phyloP scores from a whole-genome alignment of 2,329 filamentous ascomycete species.

The Xylaria sp. region DNA sequence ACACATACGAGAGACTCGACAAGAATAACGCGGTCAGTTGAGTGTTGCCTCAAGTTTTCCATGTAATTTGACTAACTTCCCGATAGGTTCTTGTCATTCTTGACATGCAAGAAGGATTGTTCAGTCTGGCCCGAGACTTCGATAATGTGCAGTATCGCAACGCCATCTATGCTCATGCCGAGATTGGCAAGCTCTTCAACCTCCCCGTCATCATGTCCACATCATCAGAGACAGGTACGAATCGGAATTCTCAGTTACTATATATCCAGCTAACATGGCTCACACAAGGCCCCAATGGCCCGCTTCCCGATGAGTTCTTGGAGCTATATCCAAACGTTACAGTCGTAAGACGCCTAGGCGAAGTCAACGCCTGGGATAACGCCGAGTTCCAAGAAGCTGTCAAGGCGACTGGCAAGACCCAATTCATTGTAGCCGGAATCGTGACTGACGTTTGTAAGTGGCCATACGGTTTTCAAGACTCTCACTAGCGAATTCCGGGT shows the following conservation, averaged over 20 bases:
- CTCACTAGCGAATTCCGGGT: background rate
- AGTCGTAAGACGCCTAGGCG: constrained; percentile 73
- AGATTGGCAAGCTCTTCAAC: constrained; percentile 72
- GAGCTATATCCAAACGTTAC: constrained; percentile 74
- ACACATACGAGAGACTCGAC: constrained; percentile 52
- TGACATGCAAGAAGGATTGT: constrained; percentile 70
- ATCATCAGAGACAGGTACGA: constrained; percentile 67
- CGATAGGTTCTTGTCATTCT: constrained; percentile 65
- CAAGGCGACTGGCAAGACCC: constrained; percentile 71
- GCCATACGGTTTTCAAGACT: no score
- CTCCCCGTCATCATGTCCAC: constrained; percentile 77
- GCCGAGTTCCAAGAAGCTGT: constrained; percentile 73
- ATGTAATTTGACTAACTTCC: constrained; percentile 45
- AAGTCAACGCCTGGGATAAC: constrained; percentile 84
- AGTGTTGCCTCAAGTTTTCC: background rate
- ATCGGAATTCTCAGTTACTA: background rate
- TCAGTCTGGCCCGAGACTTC: constrained; percentile 72
- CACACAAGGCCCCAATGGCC: constrained; percentile 73
- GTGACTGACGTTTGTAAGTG: constrained; percentile 75
- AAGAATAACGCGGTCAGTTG: constrained; percentile 48
- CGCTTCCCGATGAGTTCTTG: constrained; percentile 74
- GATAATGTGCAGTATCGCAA: constrained; percentile 72
- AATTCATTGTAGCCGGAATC: constrained; percentile 78
- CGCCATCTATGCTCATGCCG: constrained; percentile 74
- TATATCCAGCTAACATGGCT: constrained; percentile 1